These are phyloP conservation scores for Eucalyptus pumila DNA, from an alignment of 345 rosid genomes.

Conservation along the genomic window DNA sequence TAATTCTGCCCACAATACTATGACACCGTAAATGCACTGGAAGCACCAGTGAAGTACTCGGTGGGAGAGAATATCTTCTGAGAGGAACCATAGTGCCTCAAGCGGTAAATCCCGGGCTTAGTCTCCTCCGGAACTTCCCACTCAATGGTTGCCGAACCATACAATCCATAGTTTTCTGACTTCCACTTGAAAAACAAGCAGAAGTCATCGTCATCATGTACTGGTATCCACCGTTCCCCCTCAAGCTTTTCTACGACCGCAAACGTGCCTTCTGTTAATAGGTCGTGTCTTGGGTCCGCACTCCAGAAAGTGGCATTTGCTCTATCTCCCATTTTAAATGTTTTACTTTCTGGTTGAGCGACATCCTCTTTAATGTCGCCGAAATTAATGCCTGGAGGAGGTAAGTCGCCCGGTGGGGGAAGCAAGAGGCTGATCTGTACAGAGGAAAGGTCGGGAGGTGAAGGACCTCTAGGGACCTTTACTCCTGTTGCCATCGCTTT, in stretches of 20 bases:
- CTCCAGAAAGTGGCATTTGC: constrained; percentile 39
- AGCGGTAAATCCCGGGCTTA: constrained; percentile 23
- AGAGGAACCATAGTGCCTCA: constrained; percentile 39
- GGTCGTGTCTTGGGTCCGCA: constrained; percentile 42
- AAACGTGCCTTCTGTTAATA: constrained; percentile 45
- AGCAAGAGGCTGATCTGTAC: constrained; percentile 14
- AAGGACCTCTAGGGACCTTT: background rate
- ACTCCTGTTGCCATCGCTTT: constrained; percentile 30
- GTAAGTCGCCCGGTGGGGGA: constrained; percentile 17
- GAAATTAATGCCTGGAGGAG: constrained; percentile 23
- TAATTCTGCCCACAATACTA: background rate
- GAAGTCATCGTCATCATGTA: constrained; percentile 46
- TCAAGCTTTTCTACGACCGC: constrained; percentile 40
- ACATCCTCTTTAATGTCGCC: constrained; percentile 36
- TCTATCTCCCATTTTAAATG: constrained; percentile 25
- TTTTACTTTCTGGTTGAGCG: constrained; percentile 3
- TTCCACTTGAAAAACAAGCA: constrained; percentile 34
- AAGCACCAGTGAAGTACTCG: constrained; percentile 37
- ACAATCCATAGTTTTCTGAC: constrained; percentile 1
- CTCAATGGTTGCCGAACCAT: constrained; percentile 26
- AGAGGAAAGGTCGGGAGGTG: constrained; percentile 40
- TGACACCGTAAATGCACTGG: constrained; percentile 25
- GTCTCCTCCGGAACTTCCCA: constrained; percentile 32
- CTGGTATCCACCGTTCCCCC: constrained; percentile 23
- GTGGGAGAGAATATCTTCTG: constrained; percentile 13